phyloP scores from a whole-genome alignment of 768 basidiomycete genomes.

The Roridomyces roridus region DNA sequence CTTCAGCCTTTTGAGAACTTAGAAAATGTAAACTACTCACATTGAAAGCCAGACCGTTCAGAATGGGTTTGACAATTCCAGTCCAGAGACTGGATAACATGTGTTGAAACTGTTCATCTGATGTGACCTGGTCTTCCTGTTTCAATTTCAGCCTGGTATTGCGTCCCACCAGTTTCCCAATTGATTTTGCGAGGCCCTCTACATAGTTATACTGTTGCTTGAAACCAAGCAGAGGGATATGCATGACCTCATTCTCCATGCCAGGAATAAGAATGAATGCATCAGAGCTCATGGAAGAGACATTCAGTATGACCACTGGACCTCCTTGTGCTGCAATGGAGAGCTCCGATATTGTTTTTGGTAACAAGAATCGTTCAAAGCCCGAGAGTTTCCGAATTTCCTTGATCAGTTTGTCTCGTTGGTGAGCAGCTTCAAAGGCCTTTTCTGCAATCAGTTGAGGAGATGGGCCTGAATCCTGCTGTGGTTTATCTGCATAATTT shows the following conservation, averaged over 20 bases:
- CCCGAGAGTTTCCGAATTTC: constrained; percentile 23
- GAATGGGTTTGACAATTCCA: neutral
- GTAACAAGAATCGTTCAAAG: constrained; percentile 36
- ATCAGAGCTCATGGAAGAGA: neutral
- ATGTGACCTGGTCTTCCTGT: neutral
- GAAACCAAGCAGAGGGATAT: neutral
- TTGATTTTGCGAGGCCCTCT: neutral
- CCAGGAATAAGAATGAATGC: neutral
- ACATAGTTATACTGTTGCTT: neutral
- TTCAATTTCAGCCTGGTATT: neutral
- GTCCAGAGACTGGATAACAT: neutral
- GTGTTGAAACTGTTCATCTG: neutral
- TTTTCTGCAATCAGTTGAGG: neutral
- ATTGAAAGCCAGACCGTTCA: neutral
- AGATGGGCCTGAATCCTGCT: neutral
- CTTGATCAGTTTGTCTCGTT: neutral
- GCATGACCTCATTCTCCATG: neutral
- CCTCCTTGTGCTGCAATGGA: constrained; percentile 31
- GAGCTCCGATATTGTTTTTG: constrained; percentile 24
- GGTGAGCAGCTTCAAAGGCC: neutral
- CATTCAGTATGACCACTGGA: constrained; percentile 36
- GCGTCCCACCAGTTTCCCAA: neutral
- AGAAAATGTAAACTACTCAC: constrained; percentile 3
- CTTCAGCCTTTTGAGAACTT: neutral
- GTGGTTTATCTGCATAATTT: neutral